These are phyloP conservation scores for Epichloe baconii DNA, from an alignment of 2,329 filamentous ascomycete genomes.

Conservation along the genomic window DNA sequence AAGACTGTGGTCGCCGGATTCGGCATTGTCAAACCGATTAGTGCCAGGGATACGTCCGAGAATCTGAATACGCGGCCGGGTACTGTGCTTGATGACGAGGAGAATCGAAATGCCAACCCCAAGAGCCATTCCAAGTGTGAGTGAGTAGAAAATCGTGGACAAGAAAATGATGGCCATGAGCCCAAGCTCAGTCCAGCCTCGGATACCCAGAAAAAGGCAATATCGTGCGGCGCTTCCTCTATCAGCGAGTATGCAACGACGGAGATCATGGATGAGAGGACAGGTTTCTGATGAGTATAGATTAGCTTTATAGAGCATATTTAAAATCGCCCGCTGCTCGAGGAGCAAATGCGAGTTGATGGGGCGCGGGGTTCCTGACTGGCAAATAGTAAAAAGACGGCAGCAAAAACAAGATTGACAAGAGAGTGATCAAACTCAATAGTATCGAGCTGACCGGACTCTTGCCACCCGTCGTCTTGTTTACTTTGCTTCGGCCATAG, in stretches of 20 bases:
- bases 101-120: conserved; percentile 85
- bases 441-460: conserved; percentile 91
- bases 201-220: conserved; percentile 79
- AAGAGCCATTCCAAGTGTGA: conserved; percentile 85
- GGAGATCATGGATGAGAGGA: conserved; percentile 85
- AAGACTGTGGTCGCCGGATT: conserved; percentile 54
- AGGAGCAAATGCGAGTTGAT: not conserved
- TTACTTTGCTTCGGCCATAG: conserved; percentile 92
- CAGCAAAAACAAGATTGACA: conserved; percentile 69
- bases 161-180: conserved; percentile 87
- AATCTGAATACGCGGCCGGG: conserved; percentile 89
- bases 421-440: conserved; percentile 66
- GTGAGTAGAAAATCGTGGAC: conserved; percentile 87
- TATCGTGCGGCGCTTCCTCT: conserved; percentile 88
- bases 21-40: conserved; percentile 75
- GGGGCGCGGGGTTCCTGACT: conserved; percentile 31
- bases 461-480: conserved; percentile 78
- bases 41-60: conserved; percentile 79
- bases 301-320: not conserved
- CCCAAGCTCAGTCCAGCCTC: conserved; percentile 71
- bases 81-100: conserved; percentile 80
- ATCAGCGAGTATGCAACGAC: conserved; percentile 91
- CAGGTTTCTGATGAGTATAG: conserved; percentile 59
- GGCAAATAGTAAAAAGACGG: conserved; percentile 93
- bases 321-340: not conserved